Base-by-base conservation (phyloP, 805 yeast genomes). In the Candida silvicultrix region DNA sequence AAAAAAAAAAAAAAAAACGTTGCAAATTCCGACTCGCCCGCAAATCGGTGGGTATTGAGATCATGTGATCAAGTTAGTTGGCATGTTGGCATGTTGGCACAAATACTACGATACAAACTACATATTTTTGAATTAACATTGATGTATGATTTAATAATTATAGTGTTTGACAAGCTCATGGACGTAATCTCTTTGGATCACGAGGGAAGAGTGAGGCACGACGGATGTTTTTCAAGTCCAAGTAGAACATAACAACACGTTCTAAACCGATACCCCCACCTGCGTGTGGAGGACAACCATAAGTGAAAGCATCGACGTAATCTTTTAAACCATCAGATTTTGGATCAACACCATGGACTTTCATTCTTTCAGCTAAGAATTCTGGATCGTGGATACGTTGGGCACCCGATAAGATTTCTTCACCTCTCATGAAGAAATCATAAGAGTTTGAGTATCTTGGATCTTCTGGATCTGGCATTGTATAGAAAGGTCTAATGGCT, bases 191-290 rank as follows among this genome's bases (percentile, higher is more conserved):
- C 68, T 72, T 83, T 55, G 99, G 99, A 69, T 94, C 99, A 75
- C 99, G 86, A 65, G 99, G 99, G 94, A 94, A 94, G 65, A 92
- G 73, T 12, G 96, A 85, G n/a, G 99, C 97, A 66, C 99, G 84
- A 71, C 99, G 85, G 57, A 94, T 94, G 74, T 94, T 94, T 75
- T 92, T 92, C 74, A 94, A 78, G 63, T 89, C 99, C 66, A 94
- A 78, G 82, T 78, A 94, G 79, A 94, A 94, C 99, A 94, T 94
- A 52, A 94, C 89, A 32, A 94, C 99, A 75, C 99, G 87, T 73
- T 94, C 99, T 56, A 94, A 73, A 62, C 99, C 99, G 65, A 94
- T 94, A 70, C 99, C 99, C 73, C 99, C 99, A 67, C 99, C 99
- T 32, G 96, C 99, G 62, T 94, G 99, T 42, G 99, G 99, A 53